These are phyloP conservation scores for Mycosphaerelloides madeirae DNA, from an alignment of 2,329 filamentous ascomycete genomes.

Conservation along the genomic window DNA sequence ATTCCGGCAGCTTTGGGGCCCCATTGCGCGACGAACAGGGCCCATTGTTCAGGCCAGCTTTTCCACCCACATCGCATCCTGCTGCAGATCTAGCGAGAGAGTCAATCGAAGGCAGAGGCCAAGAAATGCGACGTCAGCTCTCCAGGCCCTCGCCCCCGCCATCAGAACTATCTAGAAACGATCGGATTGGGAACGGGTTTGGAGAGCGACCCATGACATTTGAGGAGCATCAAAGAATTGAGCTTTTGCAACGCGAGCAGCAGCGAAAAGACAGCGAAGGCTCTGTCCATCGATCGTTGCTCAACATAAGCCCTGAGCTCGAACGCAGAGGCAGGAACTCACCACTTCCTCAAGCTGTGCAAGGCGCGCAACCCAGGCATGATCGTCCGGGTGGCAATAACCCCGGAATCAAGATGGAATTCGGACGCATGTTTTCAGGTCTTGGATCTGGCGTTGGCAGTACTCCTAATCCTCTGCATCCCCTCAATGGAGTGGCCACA, in stretches of 20 bases:
- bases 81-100: constrained; percentile 26
- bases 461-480: constrained; percentile 42
- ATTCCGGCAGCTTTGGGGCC: constrained; percentile 22
- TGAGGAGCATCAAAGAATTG: constrained; percentile 40
- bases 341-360: constrained; percentile 86
- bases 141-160: constrained; percentile 26
- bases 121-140: constrained; percentile 26
- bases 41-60: constrained; percentile 27
- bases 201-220: constrained; percentile 37
- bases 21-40: constrained; percentile 30
- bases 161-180: constrained; percentile 18
- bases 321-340: constrained; percentile 79
- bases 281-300: constrained; percentile 55
- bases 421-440: constrained; percentile 92
- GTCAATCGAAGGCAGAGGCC: constrained; percentile 26
- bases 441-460: constrained; percentile 67
- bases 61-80: constrained; percentile 22
- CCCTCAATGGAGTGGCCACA: constrained; percentile 50
- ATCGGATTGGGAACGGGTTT: constrained; percentile 23
- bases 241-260: constrained; percentile 46
- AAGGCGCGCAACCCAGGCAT: constrained; percentile 79
- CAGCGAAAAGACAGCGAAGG: constrained; percentile 37
- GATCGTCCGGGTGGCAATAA: constrained; percentile 70
- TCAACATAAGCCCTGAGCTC: constrained; percentile 69
- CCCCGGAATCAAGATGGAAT: constrained; percentile 88